Evolutionary conservation across 2,329 filamentous ascomycete species (phyloP).

Genomic region (Pleurostoma richardsiae): DNA sequence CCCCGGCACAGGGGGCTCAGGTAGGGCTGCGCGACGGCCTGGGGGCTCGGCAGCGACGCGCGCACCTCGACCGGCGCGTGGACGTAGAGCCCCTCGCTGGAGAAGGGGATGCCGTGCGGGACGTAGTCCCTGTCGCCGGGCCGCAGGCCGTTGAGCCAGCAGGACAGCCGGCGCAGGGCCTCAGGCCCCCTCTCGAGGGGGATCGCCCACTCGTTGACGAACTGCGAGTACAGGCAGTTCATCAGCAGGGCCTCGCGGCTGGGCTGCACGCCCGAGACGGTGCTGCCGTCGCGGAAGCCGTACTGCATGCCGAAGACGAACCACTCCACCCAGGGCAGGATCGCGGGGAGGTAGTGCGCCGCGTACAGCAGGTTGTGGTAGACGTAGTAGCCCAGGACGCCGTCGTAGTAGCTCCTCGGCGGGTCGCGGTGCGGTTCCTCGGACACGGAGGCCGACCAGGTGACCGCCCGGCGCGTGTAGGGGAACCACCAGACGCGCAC

Average conservation of each 20-base stretch:
- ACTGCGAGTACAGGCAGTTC: conserved; percentile 98
- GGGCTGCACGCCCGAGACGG: conserved; percentile 72
- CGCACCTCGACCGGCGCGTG: conserved; percentile 77
- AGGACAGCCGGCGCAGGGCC: conserved; percentile 73
- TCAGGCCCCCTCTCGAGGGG: conserved; percentile 83
- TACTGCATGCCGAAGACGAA: conserved; percentile 98
- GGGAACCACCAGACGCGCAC: conserved; percentile 98
- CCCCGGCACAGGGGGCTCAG: conserved; percentile 59
- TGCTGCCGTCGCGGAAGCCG: conserved; percentile 69
- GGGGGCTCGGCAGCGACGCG: conserved; percentile 56
- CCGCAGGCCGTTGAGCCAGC: conserved; percentile 68
- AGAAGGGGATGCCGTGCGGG: conserved; percentile 64
- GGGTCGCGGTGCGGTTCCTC: conserved; percentile 55
- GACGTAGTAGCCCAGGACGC: conserved; percentile 74
- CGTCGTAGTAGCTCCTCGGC: conserved; percentile 73
- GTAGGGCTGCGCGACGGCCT: conserved; percentile 23
- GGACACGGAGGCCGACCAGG: conserved; percentile 85
- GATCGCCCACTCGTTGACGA: conserved; percentile 96
- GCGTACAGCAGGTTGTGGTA: conserved; percentile 89
- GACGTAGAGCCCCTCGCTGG: conserved; percentile 62
- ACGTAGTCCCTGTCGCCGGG: conserved; percentile 55
- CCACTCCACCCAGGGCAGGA: conserved; percentile 88
- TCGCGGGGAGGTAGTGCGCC: conserved; percentile 69
- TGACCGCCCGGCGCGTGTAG: conserved; percentile 79
- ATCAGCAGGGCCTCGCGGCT: conserved; percentile 79